Evolutionary conservation across 2,329 filamentous ascomycete species (phyloP), one percentile per base, ranked within the genome.

Genomic region (Monosporascus sp.): DNA sequence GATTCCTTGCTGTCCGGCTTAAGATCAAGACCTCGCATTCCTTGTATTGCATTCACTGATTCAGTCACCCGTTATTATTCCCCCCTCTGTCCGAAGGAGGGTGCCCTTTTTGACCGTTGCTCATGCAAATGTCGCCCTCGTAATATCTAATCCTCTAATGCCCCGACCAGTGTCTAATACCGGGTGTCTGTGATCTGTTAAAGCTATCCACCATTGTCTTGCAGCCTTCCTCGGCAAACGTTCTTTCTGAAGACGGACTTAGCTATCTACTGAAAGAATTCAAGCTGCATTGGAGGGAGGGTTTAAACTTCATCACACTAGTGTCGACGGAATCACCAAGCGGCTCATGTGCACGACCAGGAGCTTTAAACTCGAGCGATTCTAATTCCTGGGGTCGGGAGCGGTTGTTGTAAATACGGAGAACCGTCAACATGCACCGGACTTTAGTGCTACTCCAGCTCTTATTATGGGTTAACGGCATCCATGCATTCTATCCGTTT

Each of bases 401-500:
- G 22, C 20, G 15, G 43, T 46, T 18, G 43, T 46, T 25, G 43
- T 46, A n/a, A n/a, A n/a, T 31, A 11, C 43, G 14, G 39, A 52
- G 46, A 50, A 36, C 47, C 25, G 48, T 24, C 61, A 67, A 61
- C 53, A 69, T 69, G 66, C 59, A 63, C 63, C 56, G 50, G 48
- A 52, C 49, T 52, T 58, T 57, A 14, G 47, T 73, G 54, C 59
- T 80, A 44, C 61, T 76, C 54, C 75, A 75, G 62, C 64, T 82
- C 63, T 72, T 76, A 60, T 63, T 81, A 63, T 80, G 74, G 69
- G 69, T 72, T 51, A 68, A 74, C 39, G 66, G 71, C 49, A 70
- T 71, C 51, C 65, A 73, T 50, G 79, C 79, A 50, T 79, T 82
- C 63, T 77, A 68, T 48, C 75, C 75, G 5, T 80, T 72, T 62